Base-by-base conservation (phyloP, 2,329 filamentous ascomycete genomes). In the Mariannaea sp. region DNA sequence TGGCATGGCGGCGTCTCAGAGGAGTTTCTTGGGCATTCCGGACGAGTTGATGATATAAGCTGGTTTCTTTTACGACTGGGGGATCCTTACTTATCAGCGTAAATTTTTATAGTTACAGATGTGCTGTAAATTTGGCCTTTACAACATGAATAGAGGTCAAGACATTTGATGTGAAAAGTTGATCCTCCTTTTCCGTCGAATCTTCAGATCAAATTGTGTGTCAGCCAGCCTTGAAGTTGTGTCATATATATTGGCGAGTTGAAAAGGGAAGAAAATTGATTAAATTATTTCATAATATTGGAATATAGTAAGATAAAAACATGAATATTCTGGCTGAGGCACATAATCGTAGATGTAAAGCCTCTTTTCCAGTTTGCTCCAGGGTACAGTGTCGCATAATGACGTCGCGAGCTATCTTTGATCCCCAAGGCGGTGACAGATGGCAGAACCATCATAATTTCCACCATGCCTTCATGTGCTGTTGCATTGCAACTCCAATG, bases 1-100 rank as follows among this genome's bases (percentile, higher is more conserved):
- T 60, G n/a, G 64, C 59, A 67, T 65, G 58, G 59, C 51, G 67
- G 68, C 67, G 67, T 68, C 61, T 59, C 56, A n/a, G 40, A 54
- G 68, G 68, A 69, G 67, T 68, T 68, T 29, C 49, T 55, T 49
- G 48, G 60, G 55, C 51, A 55, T 55, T 40, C 39, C 43, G 52
- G 53, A 38, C 41, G 46, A 41, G 44, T 54, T 53, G 43, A 52
- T 57, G 36, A 56, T 52, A 58, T 46, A 56, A 26, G 46, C 54
- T 48, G 38, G 26, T 44, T 58, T 56, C 56, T 32, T 43, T 45
- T n/a, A 52, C 48, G 49, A 52, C 55, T 43, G 48, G 48, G 46
- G 43, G 49, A 42, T 55, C 33, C 38, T 50, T 42, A 27, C 27
- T 46, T 50, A 39, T 49, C 35, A 57, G 55, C 50, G 50, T 39